Evolutionary conservation across 768 basidiomycete species (phyloP).

Genomic region (Suillus plorans): DNA sequence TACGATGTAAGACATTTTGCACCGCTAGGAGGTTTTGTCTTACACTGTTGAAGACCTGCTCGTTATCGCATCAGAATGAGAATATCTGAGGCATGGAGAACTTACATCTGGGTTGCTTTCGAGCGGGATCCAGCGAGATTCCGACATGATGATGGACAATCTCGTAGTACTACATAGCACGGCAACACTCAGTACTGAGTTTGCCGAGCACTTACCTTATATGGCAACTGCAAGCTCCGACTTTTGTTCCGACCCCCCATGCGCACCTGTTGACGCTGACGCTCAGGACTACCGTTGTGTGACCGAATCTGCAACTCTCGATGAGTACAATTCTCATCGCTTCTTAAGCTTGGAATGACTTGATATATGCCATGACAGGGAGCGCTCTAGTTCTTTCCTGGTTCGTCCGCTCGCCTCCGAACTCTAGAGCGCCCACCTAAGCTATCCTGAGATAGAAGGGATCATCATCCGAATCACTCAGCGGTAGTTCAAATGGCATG

Average conservation of each 20-base stretch:
- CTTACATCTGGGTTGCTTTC: constrained; percentile 69
- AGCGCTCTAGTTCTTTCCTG: neutral
- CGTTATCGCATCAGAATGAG: constrained; percentile 9
- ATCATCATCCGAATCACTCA: neutral
- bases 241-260: neutral
- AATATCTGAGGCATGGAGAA: neutral
- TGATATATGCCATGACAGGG: neutral
- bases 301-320: neutral
- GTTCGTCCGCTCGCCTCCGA: too few relatives aligned
- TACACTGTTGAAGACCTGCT: constrained; percentile 33
- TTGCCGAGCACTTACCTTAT: neutral
- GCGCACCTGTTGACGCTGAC: neutral
- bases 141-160: constrained; percentile 17
- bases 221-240: neutral
- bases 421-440: neutral
- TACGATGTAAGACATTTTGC: neutral
- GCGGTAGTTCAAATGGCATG: too few relatives aligned
- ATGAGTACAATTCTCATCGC: neutral
- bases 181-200: neutral
- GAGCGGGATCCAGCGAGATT: constrained; percentile 69
- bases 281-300: neutral
- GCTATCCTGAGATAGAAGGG: neutral
- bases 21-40: constrained; percentile 6
- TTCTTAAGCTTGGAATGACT: neutral
- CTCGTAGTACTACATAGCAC: constrained; percentile 3